Evolutionary conservation across 106 monocot species (phyloP).

Genomic region (Acanthochlamys bracteata): DNA sequence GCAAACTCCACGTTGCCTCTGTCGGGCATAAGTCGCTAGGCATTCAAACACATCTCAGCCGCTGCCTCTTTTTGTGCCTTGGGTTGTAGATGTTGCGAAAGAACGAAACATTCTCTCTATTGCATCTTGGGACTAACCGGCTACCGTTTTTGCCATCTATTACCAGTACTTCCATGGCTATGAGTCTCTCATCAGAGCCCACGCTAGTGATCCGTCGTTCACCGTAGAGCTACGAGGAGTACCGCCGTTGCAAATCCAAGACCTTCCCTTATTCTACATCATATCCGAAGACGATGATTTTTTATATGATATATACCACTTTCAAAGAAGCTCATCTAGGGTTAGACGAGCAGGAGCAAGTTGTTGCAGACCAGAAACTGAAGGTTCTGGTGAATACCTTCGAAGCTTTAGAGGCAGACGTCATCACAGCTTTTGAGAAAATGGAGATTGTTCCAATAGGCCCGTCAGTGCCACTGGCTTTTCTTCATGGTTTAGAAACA

Average conservation of each 20-base stretch:
- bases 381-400: slow-evolving; percentile 48
- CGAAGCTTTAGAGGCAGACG: slow-evolving; percentile 24
- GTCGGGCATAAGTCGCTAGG: not conserved
- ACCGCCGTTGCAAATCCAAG: slow-evolving; percentile 11
- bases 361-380: not conserved
- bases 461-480: not conserved
- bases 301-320: not conserved
- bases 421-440: slow-evolving; percentile 32
- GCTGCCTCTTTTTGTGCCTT: slow-evolving; percentile 3
- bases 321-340: not conserved
- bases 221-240: slow-evolving; percentile 4
- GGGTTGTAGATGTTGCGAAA: slow-evolving; percentile 15
- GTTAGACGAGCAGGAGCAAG: not conserved
- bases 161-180: slow-evolving; percentile 35
- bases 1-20: not conserved
- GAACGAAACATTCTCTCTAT: slow-evolving; percentile 16
- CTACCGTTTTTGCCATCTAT: slow-evolving; percentile 23
- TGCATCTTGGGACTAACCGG: slow-evolving; percentile 31
- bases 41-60: not conserved
- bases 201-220: slow-evolving; percentile 6
- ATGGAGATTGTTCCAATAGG: not conserved
- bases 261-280: slow-evolving; percentile 14
- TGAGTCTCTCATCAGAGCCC: slow-evolving; percentile 1
- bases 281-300: not conserved
- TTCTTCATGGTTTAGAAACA: not conserved